Conservation (phyloP, 2,329 filamentous ascomycete species). For the Cladorrhinum sp. region DNA sequence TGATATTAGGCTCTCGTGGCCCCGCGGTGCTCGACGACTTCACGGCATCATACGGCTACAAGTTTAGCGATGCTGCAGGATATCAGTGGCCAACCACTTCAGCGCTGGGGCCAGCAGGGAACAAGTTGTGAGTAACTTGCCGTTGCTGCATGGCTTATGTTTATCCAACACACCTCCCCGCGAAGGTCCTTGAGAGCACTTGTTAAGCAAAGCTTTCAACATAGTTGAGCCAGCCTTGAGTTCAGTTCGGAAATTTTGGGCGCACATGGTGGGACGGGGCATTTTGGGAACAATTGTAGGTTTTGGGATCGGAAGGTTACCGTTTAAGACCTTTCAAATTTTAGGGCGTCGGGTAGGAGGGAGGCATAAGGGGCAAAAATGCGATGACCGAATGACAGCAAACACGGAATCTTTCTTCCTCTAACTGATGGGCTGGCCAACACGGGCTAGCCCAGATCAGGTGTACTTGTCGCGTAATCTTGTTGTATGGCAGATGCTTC, state of each 20-base stretch:
- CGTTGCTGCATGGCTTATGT: slow-evolving; percentile 11
- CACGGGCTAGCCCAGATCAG: background rate
- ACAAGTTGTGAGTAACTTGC: slow-evolving; percentile 66
- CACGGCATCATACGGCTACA: slow-evolving; percentile 96
- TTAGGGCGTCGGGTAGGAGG: background rate
- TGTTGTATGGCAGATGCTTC: background rate
- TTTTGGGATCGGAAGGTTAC: slow-evolving; percentile 12
- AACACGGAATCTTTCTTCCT: slow-evolving; percentile 1
- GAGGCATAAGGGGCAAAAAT: slow-evolving; percentile 11
- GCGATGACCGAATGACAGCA: slow-evolving; percentile 4
- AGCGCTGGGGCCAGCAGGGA: slow-evolving; percentile 54
- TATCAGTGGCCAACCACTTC: slow-evolving; percentile 91
- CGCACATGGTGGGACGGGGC: slow-evolving; percentile 7
- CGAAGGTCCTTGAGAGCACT: slow-evolving; percentile 10
- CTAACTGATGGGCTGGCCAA: background rate
- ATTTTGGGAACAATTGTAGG: slow-evolving; percentile 4
- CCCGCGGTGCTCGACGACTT: slow-evolving; percentile 97
- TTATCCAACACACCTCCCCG: background rate
- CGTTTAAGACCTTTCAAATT: slow-evolving; percentile 4
- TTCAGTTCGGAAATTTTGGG: slow-evolving; percentile 10
- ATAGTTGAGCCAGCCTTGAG: slow-evolving; percentile 21
- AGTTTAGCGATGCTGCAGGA: slow-evolving; percentile 93
- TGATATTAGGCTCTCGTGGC: slow-evolving; percentile 77
- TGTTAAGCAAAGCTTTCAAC: slow-evolving; percentile 21
- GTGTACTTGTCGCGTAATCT: background rate